Base-by-base conservation (phyloP, 495 filamentous ascomycete species). In the Penicillium egyptiacum region DNA sequence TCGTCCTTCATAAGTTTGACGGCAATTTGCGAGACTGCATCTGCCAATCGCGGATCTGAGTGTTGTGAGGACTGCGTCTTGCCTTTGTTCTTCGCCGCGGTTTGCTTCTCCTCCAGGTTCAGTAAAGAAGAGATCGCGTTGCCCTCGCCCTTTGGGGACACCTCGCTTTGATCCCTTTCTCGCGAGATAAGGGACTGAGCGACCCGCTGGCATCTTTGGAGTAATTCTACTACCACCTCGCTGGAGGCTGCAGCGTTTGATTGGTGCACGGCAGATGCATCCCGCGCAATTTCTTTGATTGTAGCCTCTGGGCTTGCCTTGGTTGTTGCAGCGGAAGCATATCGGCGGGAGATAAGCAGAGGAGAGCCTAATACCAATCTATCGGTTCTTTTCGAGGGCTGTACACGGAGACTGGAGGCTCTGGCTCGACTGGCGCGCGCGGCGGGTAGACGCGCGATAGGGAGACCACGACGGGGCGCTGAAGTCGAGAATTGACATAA, bases 1-100 rank as follows among this genome's bases (percentile, higher is more conserved):
- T 91, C 87, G 58, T 94, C 83, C 31, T 83, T 79, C 45, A 97
- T 52, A 48, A 96, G 76, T 0, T 75, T 67, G 65, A 88, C 87
- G 50, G 85, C 84, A 11, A 81, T 68, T 11, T 70, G 58, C 22
- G 83, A 81, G 56, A 89, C 65, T 12, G 70, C 59, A 12, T 81
- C 75, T 26, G 76, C 71, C 31, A 73, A 47, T 14, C 53, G 59
- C 16, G 63, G 57, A 20, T 67, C 61, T 3, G 64, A 28, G 22
- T 58, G 67, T 35, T 57, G 28, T 28, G 53, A 44, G 22, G 58
- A 39, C 35, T 65, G 62, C 19, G 55, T 43, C 40, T 45, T 42
- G 42, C 65, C 65, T 46, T 68, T 50, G 46, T 23, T 45, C 40
- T 42, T 41, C 41, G 14, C n/a, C 1, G 61, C 37, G 46, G 53